Evolutionary conservation across 306 rosid species (phyloP).

Genomic region (Urtica urens): DNA sequence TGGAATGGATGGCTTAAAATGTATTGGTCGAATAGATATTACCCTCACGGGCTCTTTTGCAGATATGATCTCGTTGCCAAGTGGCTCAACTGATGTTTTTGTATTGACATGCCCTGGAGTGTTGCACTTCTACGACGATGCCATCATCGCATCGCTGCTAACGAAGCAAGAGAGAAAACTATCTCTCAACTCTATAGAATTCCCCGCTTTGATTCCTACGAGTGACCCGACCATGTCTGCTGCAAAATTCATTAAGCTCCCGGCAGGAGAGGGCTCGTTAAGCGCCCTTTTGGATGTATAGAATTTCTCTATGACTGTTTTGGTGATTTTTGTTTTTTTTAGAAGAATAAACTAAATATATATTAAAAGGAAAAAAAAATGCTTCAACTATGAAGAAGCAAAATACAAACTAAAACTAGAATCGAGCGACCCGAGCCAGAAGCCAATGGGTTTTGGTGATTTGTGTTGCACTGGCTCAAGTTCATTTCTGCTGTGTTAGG

Average conservation of each 20-base stretch:
- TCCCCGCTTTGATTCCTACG: constrained; percentile 58
- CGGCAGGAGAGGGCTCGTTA: constrained; percentile 34
- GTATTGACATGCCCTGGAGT: constrained; percentile 87
- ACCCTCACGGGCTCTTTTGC: constrained; percentile 83
- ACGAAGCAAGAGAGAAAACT: constrained; percentile 42
- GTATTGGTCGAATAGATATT: constrained; percentile 69
- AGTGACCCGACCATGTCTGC: constrained; percentile 60
- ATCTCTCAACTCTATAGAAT: constrained; percentile 45
- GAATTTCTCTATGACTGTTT: not conserved
- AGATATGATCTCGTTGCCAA: constrained; percentile 65
- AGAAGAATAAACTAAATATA: no score
- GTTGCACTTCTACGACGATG: constrained; percentile 57
- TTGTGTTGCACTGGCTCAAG: not conserved
- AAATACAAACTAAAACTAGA: no score
- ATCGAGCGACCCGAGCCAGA: no score
- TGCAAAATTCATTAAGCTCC: constrained; percentile 52
- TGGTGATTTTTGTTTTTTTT: not conserved
- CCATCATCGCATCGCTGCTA: constrained; percentile 38
- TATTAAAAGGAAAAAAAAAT: no score
- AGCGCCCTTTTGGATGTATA: constrained; percentile 52
- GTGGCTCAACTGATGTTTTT: constrained; percentile 52
- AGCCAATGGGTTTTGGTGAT: no score
- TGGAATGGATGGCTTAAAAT: constrained; percentile 59
- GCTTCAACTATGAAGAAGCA: no score
- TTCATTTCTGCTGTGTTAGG: constrained; percentile 32